phyloP scores from a whole-genome alignment of 106 monocot species.

The Dendrobium chrysotoxum region DNA sequence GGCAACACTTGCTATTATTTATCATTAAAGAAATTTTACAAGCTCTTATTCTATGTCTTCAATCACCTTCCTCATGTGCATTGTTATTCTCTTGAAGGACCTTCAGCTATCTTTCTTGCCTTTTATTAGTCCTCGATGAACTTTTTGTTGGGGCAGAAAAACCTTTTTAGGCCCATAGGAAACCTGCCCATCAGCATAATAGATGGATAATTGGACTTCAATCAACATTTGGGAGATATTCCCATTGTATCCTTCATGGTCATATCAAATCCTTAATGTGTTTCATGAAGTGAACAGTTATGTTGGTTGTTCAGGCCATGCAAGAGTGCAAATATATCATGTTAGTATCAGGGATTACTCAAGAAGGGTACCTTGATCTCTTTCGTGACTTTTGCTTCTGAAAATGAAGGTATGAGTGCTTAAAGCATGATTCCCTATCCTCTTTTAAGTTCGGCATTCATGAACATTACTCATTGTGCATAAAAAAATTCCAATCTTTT shows the following conservation, averaged over 20 bases:
- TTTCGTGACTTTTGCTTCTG: constrained; percentile 9
- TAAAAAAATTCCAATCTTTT: background rate
- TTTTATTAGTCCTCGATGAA: background rate
- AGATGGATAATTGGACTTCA: background rate
- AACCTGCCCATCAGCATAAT: background rate
- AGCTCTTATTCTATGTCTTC: background rate
- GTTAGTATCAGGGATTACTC: background rate
- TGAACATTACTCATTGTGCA: too few species aligned
- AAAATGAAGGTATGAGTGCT: constrained; percentile 4
- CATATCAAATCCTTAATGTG: background rate
- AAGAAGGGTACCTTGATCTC: constrained; percentile 4
- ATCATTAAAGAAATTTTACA: background rate
- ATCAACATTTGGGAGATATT: background rate
- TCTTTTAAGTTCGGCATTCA: background rate
- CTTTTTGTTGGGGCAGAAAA: background rate
- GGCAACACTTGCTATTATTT: background rate
- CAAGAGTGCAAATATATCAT: background rate
- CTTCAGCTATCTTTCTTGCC: background rate
- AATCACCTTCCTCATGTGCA: background rate
- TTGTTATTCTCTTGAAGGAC: background rate
- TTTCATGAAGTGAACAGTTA: constrained; percentile 1
- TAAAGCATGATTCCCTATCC: background rate
- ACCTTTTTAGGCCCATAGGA: background rate
- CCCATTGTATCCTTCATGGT: constrained; percentile 3
- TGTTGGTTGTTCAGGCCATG: background rate